These are phyloP conservation scores for Alternaria sp. DNA, from an alignment of 2,329 filamentous ascomycete species.

Conservation along the genomic window DNA sequence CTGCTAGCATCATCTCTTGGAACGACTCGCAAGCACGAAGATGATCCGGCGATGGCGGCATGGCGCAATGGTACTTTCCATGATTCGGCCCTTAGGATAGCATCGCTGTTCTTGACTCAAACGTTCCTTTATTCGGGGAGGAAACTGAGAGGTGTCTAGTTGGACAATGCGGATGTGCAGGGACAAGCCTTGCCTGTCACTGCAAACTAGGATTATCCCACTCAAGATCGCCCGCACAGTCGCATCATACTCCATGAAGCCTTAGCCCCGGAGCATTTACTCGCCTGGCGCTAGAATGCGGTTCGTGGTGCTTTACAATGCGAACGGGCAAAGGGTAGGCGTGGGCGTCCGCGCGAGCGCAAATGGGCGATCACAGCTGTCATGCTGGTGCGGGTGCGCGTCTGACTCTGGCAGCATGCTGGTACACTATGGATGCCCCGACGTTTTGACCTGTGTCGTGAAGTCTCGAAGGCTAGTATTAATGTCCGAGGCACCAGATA, in stretches of 20 bases:
- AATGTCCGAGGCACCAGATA: conserved; percentile 10
- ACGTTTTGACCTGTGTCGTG: conserved; percentile 29
- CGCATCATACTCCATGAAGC: conserved; percentile 8
- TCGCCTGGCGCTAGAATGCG: conserved; percentile 19
- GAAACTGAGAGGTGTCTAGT: conserved; percentile 8
- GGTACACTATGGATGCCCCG: conserved; percentile 21
- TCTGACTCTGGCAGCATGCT: conserved; percentile 18
- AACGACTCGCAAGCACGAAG: conserved; percentile 7
- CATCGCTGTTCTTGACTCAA: conserved; percentile 12
- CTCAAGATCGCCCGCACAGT: conserved; percentile 10
- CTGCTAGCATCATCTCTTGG: conserved; percentile 2
- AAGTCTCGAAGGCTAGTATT: conserved; percentile 8
- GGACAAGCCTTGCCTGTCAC: conserved; percentile 8
- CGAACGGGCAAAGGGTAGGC: conserved; percentile 20
- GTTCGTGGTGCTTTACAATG: conserved; percentile 14
- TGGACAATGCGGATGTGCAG: conserved; percentile 13
- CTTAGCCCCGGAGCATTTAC: conserved; percentile 15
- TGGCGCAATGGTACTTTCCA: conserved; percentile 13
- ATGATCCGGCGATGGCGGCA: conserved; percentile 8
- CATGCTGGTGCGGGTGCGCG: conserved; percentile 12
- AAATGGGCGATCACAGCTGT: conserved; percentile 35
- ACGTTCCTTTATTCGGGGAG: conserved; percentile 1
- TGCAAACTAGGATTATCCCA: conserved; percentile 13
- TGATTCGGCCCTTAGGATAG: conserved; percentile 12
- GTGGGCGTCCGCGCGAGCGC: conserved; percentile 12